phyloP scores from a whole-genome alignment of 2,329 filamentous ascomycete species.

The Trichoderma breve region DNA sequence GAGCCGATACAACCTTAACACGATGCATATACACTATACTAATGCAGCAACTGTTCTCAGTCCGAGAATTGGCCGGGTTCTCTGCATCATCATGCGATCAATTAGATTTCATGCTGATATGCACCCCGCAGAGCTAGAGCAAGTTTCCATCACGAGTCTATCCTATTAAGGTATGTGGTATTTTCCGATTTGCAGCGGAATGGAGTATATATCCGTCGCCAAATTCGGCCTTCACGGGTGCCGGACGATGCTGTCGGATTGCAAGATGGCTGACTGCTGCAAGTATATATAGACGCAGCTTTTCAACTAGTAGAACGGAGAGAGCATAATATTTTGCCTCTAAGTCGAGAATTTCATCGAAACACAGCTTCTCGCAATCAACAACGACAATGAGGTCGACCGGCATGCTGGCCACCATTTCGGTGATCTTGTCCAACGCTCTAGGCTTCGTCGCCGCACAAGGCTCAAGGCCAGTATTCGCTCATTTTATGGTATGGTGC shows the following conservation, averaged over 20 bases:
- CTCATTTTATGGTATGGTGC: slow-evolving; percentile 21
- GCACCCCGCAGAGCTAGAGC: slow-evolving; percentile 5
- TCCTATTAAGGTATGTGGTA: slow-evolving; percentile 13
- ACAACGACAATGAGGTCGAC: background rate
- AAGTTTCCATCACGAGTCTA: background rate
- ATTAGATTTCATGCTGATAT: background rate
- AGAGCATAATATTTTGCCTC: background rate
- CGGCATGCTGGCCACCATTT: background rate
- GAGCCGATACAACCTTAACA: background rate
- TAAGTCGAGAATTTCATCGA: background rate
- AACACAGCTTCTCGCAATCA: background rate
- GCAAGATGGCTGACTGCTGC: background rate
- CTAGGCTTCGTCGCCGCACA: background rate
- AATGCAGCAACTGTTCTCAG: background rate
- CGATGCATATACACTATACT: background rate
- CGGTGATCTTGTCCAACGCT: background rate
- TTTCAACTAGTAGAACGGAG: background rate
- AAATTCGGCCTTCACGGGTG: background rate
- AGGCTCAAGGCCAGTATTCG: slow-evolving; percentile 12
- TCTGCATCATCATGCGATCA: background rate
- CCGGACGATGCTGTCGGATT: background rate
- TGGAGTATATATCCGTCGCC: background rate
- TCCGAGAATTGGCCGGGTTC: background rate
- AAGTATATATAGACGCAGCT: background rate
- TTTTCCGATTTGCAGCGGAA: background rate